phyloP scores from a whole-genome alignment of 306 rosid species.

The Ormosia emarginata region DNA sequence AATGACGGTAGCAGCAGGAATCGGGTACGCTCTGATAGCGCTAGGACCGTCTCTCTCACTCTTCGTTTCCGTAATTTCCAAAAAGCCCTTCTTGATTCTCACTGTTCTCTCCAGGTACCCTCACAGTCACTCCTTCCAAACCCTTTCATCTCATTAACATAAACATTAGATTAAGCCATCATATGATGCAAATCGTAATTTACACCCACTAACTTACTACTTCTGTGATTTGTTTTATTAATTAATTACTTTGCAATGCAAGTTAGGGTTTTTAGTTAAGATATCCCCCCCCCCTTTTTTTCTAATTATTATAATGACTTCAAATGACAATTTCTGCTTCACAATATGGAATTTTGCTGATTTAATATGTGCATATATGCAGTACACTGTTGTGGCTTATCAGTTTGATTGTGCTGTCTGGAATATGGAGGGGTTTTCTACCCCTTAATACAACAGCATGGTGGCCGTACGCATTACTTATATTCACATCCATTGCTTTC shows the following conservation, averaged over 20 bases:
- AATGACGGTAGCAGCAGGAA: conserved; percentile 84
- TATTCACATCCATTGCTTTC: conserved; percentile 70
- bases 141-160: not conserved
- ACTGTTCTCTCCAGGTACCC: conserved; percentile 81
- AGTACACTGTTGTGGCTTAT: conserved; percentile 89
- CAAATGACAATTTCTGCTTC: not conserved
- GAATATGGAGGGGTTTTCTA: conserved; percentile 81
- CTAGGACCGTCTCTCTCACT: conserved; percentile 86
- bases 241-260: not conserved
- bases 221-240: not conserved
- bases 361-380: not conserved
- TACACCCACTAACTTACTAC: not conserved
- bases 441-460: conserved; percentile 53
- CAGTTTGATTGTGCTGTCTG: conserved; percentile 79
- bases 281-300: not conserved
- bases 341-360: not conserved
- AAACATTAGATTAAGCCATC: not conserved
- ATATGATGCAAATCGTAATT: not conserved
- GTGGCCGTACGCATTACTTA: conserved; percentile 77
- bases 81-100: conserved; percentile 86
- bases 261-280: not conserved
- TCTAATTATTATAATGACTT: not conserved
- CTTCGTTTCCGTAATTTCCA: conserved; percentile 77
- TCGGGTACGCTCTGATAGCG: conserved; percentile 81
- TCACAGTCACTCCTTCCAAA: not conserved